Base-by-base conservation (phyloP, 768 basidiomycete genomes). In the Tremella fuciformis region DNA sequence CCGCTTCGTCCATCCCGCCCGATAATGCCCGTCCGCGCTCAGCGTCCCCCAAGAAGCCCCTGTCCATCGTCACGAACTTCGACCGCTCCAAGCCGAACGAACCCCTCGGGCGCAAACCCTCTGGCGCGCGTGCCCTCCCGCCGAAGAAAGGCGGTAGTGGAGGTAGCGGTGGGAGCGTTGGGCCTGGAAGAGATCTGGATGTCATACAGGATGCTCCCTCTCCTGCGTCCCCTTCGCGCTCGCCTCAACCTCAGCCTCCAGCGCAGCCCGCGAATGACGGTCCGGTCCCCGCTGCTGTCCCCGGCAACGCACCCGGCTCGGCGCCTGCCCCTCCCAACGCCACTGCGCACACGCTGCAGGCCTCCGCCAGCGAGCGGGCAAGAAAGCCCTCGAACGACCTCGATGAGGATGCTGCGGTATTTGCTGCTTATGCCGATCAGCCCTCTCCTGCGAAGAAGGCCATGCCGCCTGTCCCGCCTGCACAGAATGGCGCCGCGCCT, bases 81-180 rank as follows among this genome's bases (percentile, higher is more conserved):
- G 70, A 19, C 39, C 15, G 40, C 15, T 18, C 37, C 48, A 39
- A 60, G 51, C 41, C 50, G 11, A 38, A 57, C 25, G 61, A 60
- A 21, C 41, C 38, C 18, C 58, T 77, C 8, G 75, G 75, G 13
- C 51, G 76, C 24, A 77, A 77, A 58, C 76, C 76, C 2, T 77
- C 76, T 16, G 76, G 76, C 0, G 76, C 76, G 40, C 57, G 76
- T 42, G 73, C 72, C 4, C 64, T 64, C 24, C 76, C 76, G 2
- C 64, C 71, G 0, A 81, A 57, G 53, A 65, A 53, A 56, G 54
- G 44, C 4, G 42, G 44, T 26, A 46, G 40, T 78, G n/a, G 21
- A 8, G 25, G 53, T 25, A 60, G 58, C 24, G 47, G 54, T 1
- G 52, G 59, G 1, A 34, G 29, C 29, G 29, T 34, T 11, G 29